These are phyloP conservation scores for Neurospora terricola DNA, from an alignment of 495 filamentous ascomycete genomes.

Conservation along the genomic window DNA sequence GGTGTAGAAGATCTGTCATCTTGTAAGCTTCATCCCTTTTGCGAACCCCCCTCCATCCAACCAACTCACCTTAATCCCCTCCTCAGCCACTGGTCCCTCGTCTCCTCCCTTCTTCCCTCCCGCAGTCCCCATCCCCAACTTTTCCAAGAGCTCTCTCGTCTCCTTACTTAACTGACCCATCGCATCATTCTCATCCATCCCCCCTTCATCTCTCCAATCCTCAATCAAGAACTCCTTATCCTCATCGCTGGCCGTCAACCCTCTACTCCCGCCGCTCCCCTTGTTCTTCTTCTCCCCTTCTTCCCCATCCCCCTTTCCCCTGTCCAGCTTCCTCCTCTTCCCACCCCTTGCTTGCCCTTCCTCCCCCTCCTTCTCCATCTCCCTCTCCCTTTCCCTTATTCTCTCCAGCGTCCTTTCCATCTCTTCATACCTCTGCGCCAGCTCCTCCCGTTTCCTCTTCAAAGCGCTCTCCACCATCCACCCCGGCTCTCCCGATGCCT, in stretches of 20 bases:
- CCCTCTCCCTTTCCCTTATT: slow-evolving; percentile 59
- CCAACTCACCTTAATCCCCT: slow-evolving; percentile 48
- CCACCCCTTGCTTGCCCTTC: slow-evolving; percentile 25
- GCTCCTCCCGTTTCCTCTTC: slow-evolving; percentile 55
- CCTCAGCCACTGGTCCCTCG: slow-evolving; percentile 42
- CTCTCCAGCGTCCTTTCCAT: slow-evolving; percentile 60
- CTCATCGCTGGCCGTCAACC: slow-evolving; percentile 36
- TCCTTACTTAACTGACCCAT: slow-evolving; percentile 46
- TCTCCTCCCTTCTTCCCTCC: slow-evolving; percentile 14
- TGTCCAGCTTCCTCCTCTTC: slow-evolving; percentile 16
- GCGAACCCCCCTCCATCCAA: background rate
- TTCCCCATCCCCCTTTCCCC: slow-evolving; percentile 6
- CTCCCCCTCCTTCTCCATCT: slow-evolving; percentile 38
- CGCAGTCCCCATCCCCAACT: slow-evolving; percentile 30
- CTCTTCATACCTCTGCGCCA: slow-evolving; percentile 55
- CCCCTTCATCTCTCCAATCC: slow-evolving; percentile 75
- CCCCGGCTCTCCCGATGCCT: slow-evolving; percentile 58
- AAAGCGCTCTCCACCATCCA: slow-evolving; percentile 76
- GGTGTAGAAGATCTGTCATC: slow-evolving; percentile 68
- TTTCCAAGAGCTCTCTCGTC: slow-evolving; percentile 54
- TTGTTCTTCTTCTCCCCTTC: slow-evolving; percentile 12
- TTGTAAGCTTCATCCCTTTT: slow-evolving; percentile 6
- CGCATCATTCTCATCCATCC: slow-evolving; percentile 30
- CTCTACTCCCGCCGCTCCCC: slow-evolving; percentile 12
- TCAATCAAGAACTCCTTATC: slow-evolving; percentile 69